These are phyloP conservation scores for Colletotrichum aenigma DNA, from an alignment of 2,329 filamentous ascomycete genomes.

Conservation along the genomic window DNA sequence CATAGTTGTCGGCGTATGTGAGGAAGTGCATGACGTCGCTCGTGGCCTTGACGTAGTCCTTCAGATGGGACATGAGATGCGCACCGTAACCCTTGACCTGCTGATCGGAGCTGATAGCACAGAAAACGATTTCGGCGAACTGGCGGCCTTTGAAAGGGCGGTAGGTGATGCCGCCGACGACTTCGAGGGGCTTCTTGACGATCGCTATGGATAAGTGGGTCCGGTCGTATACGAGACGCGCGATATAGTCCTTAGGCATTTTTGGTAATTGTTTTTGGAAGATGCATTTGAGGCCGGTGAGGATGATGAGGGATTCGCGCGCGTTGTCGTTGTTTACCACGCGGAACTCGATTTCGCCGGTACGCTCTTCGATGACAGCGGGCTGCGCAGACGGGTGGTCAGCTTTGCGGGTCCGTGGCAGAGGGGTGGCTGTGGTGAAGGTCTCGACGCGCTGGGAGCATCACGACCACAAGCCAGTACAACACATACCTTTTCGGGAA, in stretches of 20 bases:
- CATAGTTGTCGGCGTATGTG: slow-evolving; percentile 98
- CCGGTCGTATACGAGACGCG: slow-evolving; percentile 94
- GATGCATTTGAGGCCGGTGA: slow-evolving; percentile 95
- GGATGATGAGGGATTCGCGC: slow-evolving; percentile 87
- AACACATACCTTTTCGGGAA: slow-evolving; percentile 78
- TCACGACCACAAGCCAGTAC: not conserved
- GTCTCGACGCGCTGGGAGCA: not conserved
- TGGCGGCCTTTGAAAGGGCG: slow-evolving; percentile 88
- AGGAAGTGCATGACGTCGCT: slow-evolving; percentile 98
- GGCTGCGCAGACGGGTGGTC: slow-evolving; percentile 53
- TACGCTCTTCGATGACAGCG: slow-evolving; percentile 90
- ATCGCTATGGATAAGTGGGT: slow-evolving; percentile 97
- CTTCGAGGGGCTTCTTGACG: slow-evolving; percentile 93
- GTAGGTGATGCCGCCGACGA: slow-evolving; percentile 97
- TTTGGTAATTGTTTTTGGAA: slow-evolving; percentile 98
- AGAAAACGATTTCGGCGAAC: slow-evolving; percentile 99
- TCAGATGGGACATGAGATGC: slow-evolving; percentile 96
- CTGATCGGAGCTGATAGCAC: slow-evolving; percentile 95
- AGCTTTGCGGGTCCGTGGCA: not conserved
- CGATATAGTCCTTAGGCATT: slow-evolving; percentile 99
- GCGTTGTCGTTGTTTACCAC: slow-evolving; percentile 97
- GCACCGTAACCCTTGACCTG: slow-evolving; percentile 99
- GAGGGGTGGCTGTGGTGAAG: not conserved
- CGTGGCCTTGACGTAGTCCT: slow-evolving; percentile 97
- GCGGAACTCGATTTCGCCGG: slow-evolving; percentile 93